Conservation (phyloP, 768 basidiomycete genomes). For the Terana coerulea region DNA sequence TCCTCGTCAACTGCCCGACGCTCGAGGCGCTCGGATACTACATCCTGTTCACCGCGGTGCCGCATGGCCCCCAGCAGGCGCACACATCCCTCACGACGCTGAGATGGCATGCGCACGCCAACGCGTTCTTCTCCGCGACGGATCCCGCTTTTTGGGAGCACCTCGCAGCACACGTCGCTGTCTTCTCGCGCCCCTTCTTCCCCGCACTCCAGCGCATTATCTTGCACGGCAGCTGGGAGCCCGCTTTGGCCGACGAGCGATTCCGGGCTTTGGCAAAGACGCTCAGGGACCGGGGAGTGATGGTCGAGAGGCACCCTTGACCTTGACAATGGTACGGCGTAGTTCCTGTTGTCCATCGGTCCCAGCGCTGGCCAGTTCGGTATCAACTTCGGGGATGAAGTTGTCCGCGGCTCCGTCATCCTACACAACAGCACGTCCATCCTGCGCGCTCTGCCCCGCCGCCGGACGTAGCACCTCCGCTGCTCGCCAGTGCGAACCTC, state of each 20-base stretch:
- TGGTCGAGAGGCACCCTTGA: slow-evolving; percentile 53
- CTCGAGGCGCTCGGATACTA: slow-evolving; percentile 53
- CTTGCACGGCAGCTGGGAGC: slow-evolving; percentile 49
- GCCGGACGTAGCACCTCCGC: slow-evolving; percentile 50
- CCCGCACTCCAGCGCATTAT: slow-evolving; percentile 44
- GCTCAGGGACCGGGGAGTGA: background rate
- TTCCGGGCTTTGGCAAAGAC: slow-evolving; percentile 14
- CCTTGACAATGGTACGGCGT: too few relatives aligned
- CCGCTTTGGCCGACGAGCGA: slow-evolving; percentile 33
- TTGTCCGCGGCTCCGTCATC: slow-evolving; percentile 76
- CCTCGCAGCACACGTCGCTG: slow-evolving; percentile 44
- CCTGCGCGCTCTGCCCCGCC: slow-evolving; percentile 60
- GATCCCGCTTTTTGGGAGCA: slow-evolving; percentile 34
- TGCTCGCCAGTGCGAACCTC: slow-evolving; percentile 85
- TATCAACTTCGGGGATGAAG: slow-evolving; percentile 78
- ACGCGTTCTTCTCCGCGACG: slow-evolving; percentile 36
- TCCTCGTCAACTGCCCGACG: slow-evolving; percentile 43
- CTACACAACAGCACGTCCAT: slow-evolving; percentile 66
- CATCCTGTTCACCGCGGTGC: slow-evolving; percentile 22
- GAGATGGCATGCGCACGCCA: slow-evolving; percentile 49
- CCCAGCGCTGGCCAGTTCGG: slow-evolving; percentile 55
- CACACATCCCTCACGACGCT: slow-evolving; percentile 38
- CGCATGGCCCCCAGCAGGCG: slow-evolving; percentile 1
- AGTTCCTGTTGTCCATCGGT: slow-evolving; percentile 78
- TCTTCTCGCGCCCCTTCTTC: slow-evolving; percentile 38